Conservation (phyloP, 139 green algal species). For the Chlorella sp. region DNA sequence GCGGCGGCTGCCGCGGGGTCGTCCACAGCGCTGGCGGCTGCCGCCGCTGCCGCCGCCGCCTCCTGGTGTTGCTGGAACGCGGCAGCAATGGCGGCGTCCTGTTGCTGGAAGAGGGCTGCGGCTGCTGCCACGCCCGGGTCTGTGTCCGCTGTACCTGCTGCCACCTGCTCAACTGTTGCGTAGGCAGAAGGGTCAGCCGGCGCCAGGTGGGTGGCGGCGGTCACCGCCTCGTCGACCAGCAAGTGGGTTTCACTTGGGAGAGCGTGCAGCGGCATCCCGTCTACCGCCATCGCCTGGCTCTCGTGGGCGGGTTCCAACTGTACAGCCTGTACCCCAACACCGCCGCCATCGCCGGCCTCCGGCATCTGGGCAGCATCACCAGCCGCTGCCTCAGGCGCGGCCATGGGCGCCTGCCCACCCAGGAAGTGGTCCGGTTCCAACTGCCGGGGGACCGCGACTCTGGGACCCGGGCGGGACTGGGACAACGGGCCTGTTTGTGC, state of each 20-base stretch:
- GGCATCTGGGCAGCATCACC: neutral
- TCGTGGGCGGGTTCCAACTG: neutral
- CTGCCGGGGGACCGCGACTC: too few species aligned
- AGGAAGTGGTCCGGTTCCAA: too few species aligned
- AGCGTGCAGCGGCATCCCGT: neutral
- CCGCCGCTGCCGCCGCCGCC: neutral
- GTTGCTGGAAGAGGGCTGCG: neutral
- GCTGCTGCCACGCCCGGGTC: neutral
- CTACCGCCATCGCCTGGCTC: neutral
- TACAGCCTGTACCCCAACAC: neutral
- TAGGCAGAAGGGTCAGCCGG: neutral
- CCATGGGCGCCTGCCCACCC: neutral
- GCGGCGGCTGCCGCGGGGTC: neutral
- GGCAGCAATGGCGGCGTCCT: neutral
- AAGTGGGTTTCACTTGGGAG: neutral
- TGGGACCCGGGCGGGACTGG: too few species aligned
- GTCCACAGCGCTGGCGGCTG: neutral
- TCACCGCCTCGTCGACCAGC: neutral
- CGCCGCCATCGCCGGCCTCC: neutral
- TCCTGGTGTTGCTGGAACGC: neutral
- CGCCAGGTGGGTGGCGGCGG: slow-evolving; percentile 3
- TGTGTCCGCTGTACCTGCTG: neutral
- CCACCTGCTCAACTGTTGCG: neutral
- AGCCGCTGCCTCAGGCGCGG: neutral
- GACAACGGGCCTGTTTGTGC: too few species aligned